Base-by-base conservation (phyloP, 208 protist species). In the Strigomonas galati region DNA sequence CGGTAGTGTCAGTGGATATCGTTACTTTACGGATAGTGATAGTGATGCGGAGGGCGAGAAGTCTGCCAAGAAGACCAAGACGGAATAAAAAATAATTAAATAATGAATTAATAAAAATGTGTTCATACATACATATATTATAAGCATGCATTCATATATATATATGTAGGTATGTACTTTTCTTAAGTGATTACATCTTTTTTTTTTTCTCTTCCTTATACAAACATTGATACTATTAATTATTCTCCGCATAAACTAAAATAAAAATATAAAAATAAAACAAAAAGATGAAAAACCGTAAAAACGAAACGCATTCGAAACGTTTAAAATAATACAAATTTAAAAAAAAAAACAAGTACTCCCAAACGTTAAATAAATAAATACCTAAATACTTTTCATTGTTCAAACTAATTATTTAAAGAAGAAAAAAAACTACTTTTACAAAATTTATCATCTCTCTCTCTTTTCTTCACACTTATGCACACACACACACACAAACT, bases 41-140 rank as follows among this genome's bases (percentile, higher is more conserved):
- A 30, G 30, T 4, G 56, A 62, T 46, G 31, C 31, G 27, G 63
- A 23, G 63, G 68, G 46, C 35, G 66, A 58, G 63, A 71, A 56
- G 59, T 72, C 56, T 49, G 63, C 40, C 19, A 85, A 77, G 30
- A 65, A 76, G 52, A 79, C 82, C 64, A 92, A 82, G 62, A 71
- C 67, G 30, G 30, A 49, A 49, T 53, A 46, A 28, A 60, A 53
- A 51, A 26, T 57, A 55, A 4, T 30, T 15, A 56, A 69, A 48
- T 2, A 56, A 62, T 9, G 62, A 48, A 19, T 14, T n/a, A 40
- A 35, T 35, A 19, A 65, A 23, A 26, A 63, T 31, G 1, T 49
- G 35, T 10, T 4, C 10, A 40, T 40, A 10, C 10, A 10, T 40
- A 10, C 10, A 40, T 40, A 14, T 40, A 10, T 40, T 24, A 51